Base-by-base conservation (phyloP, 2,329 filamentous ascomycete species). In the Exophiala xenobiotica region DNA sequence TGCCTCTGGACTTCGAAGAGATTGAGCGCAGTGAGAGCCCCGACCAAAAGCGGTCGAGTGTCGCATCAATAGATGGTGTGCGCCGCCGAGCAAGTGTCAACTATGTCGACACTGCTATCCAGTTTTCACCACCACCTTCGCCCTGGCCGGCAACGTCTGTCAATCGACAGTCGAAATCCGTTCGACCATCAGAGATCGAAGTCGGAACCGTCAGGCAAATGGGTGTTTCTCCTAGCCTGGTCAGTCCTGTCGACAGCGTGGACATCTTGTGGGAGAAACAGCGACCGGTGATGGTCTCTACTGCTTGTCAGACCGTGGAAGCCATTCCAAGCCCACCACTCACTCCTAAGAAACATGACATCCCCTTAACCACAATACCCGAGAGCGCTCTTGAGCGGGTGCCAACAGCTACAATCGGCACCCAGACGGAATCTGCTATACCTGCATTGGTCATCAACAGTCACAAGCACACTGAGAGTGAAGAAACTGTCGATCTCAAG, bases 41-140 rank as follows among this genome's bases (percentile, higher is more conserved):
- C 9, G 65, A 69, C 27, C 49, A 40, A 24, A 58, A 60, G 19
- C 53, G 47, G 19, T 22, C 37, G 12, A 42, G 27, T 24, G 41
- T 39, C 16, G 37, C 38, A 6, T 42, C 49, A 3, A 9, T 20
- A 23, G 49, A 49, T 18, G 39, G 40, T 12, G 22, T 43, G 6
- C 51, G 35, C 23, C 48, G 31, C 35, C 46, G 42, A 33, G 11
- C 33, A n/a, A 56, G 47, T 46, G 46, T 56, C 37, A 72, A 76
- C 52, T 95, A 93, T 72, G 79, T 81, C 31, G 88, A 95, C 64
- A 80, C 79, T n/a, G 88, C 85, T 3, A 78, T 89, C 24, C 91
- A 96, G 67, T 93, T 81, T 64, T 93, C 90, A 26, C 90, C 90
- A 39, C 89, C 89, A 1, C 78, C 86, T 2, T 95, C 90, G 2